Base-by-base conservation (phyloP, 164 flowering plant species). In the Tetracentron sinense region DNA sequence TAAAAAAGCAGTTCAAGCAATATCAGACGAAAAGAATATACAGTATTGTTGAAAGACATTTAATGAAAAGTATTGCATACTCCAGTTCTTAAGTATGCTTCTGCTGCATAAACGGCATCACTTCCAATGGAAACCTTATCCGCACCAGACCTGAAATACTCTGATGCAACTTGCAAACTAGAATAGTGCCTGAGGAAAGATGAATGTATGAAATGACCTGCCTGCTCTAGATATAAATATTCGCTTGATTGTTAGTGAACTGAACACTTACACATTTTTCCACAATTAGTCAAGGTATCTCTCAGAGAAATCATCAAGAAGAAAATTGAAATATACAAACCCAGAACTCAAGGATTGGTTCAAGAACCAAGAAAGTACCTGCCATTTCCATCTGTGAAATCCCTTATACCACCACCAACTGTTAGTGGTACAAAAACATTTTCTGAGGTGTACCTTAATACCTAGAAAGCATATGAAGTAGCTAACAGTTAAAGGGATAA, bases 71-170 rank as follows among this genome's bases (percentile, higher is more conserved):
- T 38, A 55, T 19, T 22, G 20, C 90, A 48, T 85, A 94, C 98
- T 75, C 92, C 88, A 33, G 93, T 81, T 81, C 67, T 89, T 59
- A 86, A 30, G 64, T 82, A 89, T 65, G 77, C 95, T 79, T 94
- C 98, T 11, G 97, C 96, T 42, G 92, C 89, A 84, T 86, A 89
- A 67, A 91, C 98, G 55, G 98, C 98, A 74, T 94, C 97, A 68
- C 98, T 94, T 73, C 98, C 98, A 71, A 94, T 87, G 54, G 97
- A 91, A 64, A 94, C 73, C 77, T 94, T 94, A 74, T 94, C 98
- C 57, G 98, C 98, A 65, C 98, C 98, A 51, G 97, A 94, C 74
- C 98, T 81, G 65, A 94, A 94, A 81, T 94, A 94, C 70, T 94
- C 98, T 60, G 98, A 81, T 64, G 97, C 97, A 74, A 94, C 98